Percentiles rank a stretch among this genome's conserved stretches.
phyloP scores from a whole-genome alignment of 2,329 filamentous ascomycete species.

The Geosmithia flava region DNA sequence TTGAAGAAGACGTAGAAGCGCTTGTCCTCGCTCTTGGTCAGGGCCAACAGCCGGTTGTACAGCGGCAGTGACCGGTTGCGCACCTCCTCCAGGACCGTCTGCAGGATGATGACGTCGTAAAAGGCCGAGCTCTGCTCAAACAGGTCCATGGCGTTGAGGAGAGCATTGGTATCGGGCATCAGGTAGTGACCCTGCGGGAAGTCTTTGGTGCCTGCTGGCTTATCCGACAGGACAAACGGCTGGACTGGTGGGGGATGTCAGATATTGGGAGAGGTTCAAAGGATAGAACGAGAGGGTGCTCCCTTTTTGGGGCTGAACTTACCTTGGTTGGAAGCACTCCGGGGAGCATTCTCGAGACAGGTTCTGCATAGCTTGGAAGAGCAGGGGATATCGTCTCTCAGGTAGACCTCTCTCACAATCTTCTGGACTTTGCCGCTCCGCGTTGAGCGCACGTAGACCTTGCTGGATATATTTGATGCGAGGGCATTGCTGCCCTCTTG shows the following conservation, averaged over 20 bases:
- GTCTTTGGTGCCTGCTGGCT: constrained; percentile 68
- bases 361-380: constrained; percentile 76
- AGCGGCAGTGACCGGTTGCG: constrained; percentile 87
- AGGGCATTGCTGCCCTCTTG: constrained; percentile 33
- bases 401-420: constrained; percentile 91
- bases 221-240: constrained; percentile 81
- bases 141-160: constrained; percentile 91
- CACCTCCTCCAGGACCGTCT: constrained; percentile 92
- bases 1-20: constrained; percentile 99
- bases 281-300: neutral
- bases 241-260: constrained; percentile 36
- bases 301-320: constrained; percentile 12
- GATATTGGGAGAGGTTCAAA: neutral
- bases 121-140: constrained; percentile 89
- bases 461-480: constrained; percentile 76
- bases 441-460: constrained; percentile 89
- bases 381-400: constrained; percentile 93
- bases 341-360: constrained; percentile 64
- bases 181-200: constrained; percentile 88
- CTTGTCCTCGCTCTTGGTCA: constrained; percentile 94
- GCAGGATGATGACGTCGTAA: constrained; percentile 91
- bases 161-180: constrained; percentile 89
- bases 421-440: constrained; percentile 97
- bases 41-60: constrained; percentile 81
- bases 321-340: constrained; percentile 71